Base-by-base conservation (phyloP, 192 early-diverging fungal species). In the Linnemannia schmuckeri region DNA sequence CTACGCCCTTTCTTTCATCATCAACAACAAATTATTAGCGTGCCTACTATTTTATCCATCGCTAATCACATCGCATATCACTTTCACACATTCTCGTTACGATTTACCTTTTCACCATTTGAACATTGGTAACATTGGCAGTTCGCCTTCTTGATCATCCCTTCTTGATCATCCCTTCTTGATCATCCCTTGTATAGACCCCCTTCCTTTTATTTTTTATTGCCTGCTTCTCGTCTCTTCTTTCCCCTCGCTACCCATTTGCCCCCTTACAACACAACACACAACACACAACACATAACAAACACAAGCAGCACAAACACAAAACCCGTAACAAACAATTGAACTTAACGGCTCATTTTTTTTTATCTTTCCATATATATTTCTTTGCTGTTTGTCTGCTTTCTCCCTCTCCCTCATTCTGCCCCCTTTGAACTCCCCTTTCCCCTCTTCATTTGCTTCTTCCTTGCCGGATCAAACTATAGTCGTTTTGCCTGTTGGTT, bases 191-290 rank as follows among this genome's bases (percentile, higher is more conserved):
- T 71, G 20, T 22, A 41, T 35, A 35, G 44, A 57, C 57, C 63
- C 63, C 66, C 27, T 77, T 69, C 17, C 38, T 77, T 68, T 57
- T 18, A 30, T 69, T 69, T 69, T 46, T 77, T 66, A 30, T 68
- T 69, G n/a, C 18, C 76, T 41, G 42, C 40, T 18, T 76, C 40
- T 76, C 20, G 4, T 68, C 76, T 69, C 40, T 77, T 4, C 42
- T 70, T 55, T 44, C 49, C 44, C 47, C 49, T 70, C 30, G 13
- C 46, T 42, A 30, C 42, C 49, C 35, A 18, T 35, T 71, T 52
- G 22, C 38, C 38, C 24, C 38, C 57, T 57, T 54, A 49, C 70
- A 35, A 79, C 41, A 38, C 37, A 52, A 63, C 44, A 57, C 24
- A 22, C 22, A 57, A n/a, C 6, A 20, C 22, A 57, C 20, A 57